phyloP scores from a whole-genome alignment of 768 basidiomycete species.

The Mrakia frigida region DNA sequence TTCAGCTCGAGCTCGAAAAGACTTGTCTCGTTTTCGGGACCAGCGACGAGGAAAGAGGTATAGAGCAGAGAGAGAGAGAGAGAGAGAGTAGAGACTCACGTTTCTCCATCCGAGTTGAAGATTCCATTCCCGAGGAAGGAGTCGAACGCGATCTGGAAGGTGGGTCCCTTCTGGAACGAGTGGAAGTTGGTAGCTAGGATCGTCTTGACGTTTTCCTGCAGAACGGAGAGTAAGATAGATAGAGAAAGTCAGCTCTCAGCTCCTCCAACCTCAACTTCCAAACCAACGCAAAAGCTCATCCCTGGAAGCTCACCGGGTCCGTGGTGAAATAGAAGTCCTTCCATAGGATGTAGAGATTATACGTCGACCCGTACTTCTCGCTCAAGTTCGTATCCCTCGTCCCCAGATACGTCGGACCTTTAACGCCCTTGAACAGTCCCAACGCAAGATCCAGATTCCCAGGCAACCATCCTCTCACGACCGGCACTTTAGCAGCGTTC shows the following conservation, averaged over 20 bases:
- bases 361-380: conserved; percentile 61
- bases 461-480: conserved; percentile 46
- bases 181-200: conserved; percentile 62
- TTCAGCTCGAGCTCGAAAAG: not conserved
- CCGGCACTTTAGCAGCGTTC: conserved; percentile 4
- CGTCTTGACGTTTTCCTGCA: conserved; percentile 61
- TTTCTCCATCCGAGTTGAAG: conserved; percentile 70
- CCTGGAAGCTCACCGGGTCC: conserved; percentile 58
- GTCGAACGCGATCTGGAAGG: conserved; percentile 46
- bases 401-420: conserved; percentile 55
- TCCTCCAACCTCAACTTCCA: not conserved
- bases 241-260: not conserved
- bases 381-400: conserved; percentile 63
- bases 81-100: conserved; percentile 3
- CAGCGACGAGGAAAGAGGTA: too few relatives aligned
- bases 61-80: too few relatives aligned
- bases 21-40: too few relatives aligned
- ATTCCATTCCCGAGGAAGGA: conserved; percentile 66
- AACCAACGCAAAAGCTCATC: too few relatives aligned
- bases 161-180: conserved; percentile 62
- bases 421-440: conserved; percentile 54
- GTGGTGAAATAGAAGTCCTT: conserved; percentile 34
- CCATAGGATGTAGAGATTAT: conserved; percentile 67
- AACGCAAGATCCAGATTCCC: conserved; percentile 70
- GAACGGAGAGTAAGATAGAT: conserved; percentile 41